These are phyloP conservation scores for Hypoxylon trugodes DNA, from an alignment of 495 filamentous ascomycete species.

Conservation along the genomic window DNA sequence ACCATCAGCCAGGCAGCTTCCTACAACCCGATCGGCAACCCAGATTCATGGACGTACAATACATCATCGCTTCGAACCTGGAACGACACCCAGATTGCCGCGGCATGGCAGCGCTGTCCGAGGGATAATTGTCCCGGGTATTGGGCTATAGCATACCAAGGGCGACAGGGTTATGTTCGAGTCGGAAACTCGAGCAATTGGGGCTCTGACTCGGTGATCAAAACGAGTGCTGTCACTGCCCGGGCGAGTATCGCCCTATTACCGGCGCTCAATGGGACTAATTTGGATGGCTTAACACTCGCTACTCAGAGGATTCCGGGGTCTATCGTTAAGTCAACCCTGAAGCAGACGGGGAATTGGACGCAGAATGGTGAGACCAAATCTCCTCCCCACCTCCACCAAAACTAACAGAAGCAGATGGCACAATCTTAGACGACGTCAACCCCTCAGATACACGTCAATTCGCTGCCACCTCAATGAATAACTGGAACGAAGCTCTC, in stretches of 20 bases:
- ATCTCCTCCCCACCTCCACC: background rate
- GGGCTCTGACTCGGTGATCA: slow-evolving; percentile 6
- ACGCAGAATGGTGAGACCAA: slow-evolving; percentile 25
- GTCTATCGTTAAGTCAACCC: slow-evolving; percentile 23
- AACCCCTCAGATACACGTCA: slow-evolving; percentile 24
- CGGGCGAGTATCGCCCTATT: slow-evolving; percentile 23
- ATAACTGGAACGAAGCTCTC: slow-evolving; percentile 25
- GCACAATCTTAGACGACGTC: slow-evolving; percentile 23
- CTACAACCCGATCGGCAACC: slow-evolving; percentile 1
- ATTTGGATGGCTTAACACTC: slow-evolving; percentile 25
- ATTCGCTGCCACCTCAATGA: slow-evolving; percentile 30
- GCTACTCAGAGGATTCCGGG: slow-evolving; percentile 26
- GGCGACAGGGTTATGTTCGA: slow-evolving; percentile 15
- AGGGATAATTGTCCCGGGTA: slow-evolving; percentile 10
- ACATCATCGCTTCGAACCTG: slow-evolving; percentile 8
- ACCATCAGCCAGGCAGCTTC: slow-evolving; percentile 24
- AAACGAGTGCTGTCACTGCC: slow-evolving; percentile 15
- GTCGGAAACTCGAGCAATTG: slow-evolving; percentile 27
- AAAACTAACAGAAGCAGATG: slow-evolving; percentile 18
- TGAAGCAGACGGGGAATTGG: slow-evolving; percentile 21
- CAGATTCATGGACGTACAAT: slow-evolving; percentile 26
- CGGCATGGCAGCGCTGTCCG: slow-evolving; percentile 30
- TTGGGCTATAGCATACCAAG: slow-evolving; percentile 26
- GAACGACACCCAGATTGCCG: slow-evolving; percentile 21
- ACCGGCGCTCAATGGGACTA: slow-evolving; percentile 9